phyloP scores from a whole-genome alignment of 305 asterid genomes.

The Fraxinus floribunda region DNA sequence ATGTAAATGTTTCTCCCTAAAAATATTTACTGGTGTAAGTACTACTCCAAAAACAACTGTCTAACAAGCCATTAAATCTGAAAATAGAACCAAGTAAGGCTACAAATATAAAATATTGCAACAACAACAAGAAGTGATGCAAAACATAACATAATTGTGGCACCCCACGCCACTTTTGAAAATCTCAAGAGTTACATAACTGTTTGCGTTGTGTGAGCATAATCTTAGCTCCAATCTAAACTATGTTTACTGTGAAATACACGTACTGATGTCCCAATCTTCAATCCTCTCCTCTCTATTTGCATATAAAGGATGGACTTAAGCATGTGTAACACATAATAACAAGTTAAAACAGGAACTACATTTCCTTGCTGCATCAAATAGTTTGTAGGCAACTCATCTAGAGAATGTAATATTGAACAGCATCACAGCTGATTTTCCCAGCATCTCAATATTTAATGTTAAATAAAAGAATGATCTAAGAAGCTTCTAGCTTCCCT shows the following conservation, averaged over 20 bases:
- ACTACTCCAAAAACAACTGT: neutral
- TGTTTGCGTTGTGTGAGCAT: neutral
- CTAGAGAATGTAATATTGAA: neutral
- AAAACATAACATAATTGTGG: neutral
- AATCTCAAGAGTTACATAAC: neutral
- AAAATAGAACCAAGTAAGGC: neutral
- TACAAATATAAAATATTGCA: neutral
- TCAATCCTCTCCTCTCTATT: neutral
- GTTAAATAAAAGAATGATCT: neutral
- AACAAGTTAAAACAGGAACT: neutral
- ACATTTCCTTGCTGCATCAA: neutral
- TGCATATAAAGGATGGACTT: neutral
- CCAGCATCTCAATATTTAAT: neutral
- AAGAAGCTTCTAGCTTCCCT: neutral
- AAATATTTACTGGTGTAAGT: neutral
- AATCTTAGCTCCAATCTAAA: neutral
- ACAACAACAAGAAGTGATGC: neutral
- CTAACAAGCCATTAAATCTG: neutral
- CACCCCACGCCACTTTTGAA: neutral
- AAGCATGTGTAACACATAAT: neutral
- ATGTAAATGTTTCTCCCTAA: neutral
- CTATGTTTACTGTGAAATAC: neutral
- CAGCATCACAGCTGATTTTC: neutral
- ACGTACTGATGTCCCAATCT: neutral
- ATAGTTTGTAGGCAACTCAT: neutral